Evolutionary conservation across 192 early-diverging fungal species (phyloP).

Genomic region (Coemansia sp.): DNA sequence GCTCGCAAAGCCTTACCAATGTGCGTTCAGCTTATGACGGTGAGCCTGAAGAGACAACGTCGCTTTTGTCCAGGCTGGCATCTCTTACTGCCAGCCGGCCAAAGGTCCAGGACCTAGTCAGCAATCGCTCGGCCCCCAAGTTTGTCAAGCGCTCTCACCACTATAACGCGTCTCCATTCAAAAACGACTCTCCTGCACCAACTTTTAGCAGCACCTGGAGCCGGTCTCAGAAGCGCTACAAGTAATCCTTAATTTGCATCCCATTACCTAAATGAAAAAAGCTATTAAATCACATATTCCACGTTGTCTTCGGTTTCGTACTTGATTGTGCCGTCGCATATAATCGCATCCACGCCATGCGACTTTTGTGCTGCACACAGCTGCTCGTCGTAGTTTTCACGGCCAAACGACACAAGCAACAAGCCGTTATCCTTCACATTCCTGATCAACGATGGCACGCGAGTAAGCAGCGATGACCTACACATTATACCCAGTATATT

Average conservation of each 20-base stretch:
- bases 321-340: constrained; percentile 64
- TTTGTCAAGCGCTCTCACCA: constrained; percentile 49
- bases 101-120: constrained; percentile 37
- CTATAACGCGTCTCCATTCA: constrained; percentile 20
- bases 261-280: background rate
- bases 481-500: constrained; percentile 93
- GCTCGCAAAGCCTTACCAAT: constrained; percentile 13
- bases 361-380: constrained; percentile 72
- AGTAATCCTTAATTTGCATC: constrained; percentile 7
- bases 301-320: constrained; percentile 41
- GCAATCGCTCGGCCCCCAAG: constrained; percentile 38
- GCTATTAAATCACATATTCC: constrained; percentile 28
- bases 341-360: constrained; percentile 88
- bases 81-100: constrained; percentile 21
- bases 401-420: constrained; percentile 86
- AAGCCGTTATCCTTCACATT: constrained; percentile 92
- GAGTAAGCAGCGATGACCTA: constrained; percentile 83
- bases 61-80: constrained; percentile 32
- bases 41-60: background rate
- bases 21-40: background rate
- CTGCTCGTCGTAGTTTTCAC: constrained; percentile 63
- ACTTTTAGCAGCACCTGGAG: constrained; percentile 7
- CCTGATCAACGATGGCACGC: constrained; percentile 85
- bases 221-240: constrained; percentile 24
- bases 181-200: constrained; percentile 7